These are phyloP conservation scores for Pleurotus ostreatus DNA, from an alignment of 768 basidiomycete genomes.

Conservation along the genomic window DNA sequence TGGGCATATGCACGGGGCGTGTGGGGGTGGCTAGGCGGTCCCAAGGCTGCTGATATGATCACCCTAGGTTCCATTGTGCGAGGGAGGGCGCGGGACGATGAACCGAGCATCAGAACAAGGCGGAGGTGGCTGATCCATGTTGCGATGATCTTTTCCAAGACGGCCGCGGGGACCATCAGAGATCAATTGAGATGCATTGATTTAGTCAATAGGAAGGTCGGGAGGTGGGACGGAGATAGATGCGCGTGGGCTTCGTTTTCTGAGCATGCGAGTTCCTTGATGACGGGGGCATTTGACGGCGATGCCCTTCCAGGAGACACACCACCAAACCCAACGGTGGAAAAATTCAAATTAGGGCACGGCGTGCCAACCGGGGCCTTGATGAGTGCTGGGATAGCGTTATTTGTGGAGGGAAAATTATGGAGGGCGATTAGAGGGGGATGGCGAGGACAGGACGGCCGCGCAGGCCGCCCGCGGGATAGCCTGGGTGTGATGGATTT, in stretches of 20 bases:
- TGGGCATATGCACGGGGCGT: too few species aligned
- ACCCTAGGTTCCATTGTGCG: too few species aligned
- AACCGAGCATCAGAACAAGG: neutral
- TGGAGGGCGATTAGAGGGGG: neutral
- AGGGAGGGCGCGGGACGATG: neutral
- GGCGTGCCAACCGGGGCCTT: neutral
- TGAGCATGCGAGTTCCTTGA: neutral
- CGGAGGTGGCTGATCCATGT: neutral
- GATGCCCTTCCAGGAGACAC: neutral
- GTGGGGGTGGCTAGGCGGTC: too few species aligned
- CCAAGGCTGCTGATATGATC: too few species aligned
- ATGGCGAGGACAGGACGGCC: neutral
- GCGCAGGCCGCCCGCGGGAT: neutral
- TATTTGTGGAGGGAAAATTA: too few species aligned
- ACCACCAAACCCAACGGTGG: neutral
- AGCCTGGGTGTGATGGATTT: neutral
- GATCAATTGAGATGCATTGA: neutral
- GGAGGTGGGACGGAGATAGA: constrained; percentile 1
- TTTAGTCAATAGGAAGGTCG: neutral
- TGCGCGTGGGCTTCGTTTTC: neutral
- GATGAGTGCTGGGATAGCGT: neutral
- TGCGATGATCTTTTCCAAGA: neutral
- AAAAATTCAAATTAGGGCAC: neutral
- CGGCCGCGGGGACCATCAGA: neutral
- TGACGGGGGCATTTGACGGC: neutral